These are phyloP conservation scores for Orobanche coerulescens DNA, from an alignment of 257 asterid species.

Conservation along the genomic window DNA sequence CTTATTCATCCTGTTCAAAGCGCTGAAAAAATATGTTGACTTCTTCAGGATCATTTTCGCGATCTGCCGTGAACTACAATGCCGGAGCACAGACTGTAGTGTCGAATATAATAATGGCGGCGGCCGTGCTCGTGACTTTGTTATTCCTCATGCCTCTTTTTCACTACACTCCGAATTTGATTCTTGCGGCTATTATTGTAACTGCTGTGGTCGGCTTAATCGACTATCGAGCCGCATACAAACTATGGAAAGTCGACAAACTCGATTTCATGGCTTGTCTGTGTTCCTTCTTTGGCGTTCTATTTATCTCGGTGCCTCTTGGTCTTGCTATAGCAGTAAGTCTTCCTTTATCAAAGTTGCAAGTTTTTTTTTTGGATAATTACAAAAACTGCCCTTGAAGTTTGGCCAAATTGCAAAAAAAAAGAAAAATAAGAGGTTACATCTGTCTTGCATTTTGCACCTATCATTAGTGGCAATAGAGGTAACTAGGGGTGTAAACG, in stretches of 20 bases:
- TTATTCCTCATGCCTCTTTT: conserved; percentile 88
- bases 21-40: no score
- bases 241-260: conserved; percentile 87
- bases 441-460: no score
- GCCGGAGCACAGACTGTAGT: conserved; percentile 82
- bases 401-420: not conserved
- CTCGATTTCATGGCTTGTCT: conserved; percentile 74
- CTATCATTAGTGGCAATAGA: no score
- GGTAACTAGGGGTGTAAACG: no score
- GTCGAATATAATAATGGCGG: conserved; percentile 79
- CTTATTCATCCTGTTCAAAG: no score
- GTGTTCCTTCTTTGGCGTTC: conserved; percentile 82
- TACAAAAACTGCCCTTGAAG: not conserved
- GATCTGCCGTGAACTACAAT: conserved; percentile 86
- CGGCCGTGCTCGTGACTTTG: conserved; percentile 69
- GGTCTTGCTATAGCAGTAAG: conserved; percentile 92
- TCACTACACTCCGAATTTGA: conserved; percentile 70
- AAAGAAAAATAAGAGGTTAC: not conserved
- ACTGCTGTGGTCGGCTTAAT: conserved; percentile 85
- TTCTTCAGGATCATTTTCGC: conserved; percentile 73
- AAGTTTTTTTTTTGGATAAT: not conserved
- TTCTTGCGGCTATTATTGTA: conserved; percentile 77
- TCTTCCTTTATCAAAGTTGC: not conserved
- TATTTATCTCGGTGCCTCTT: conserved; percentile 84
- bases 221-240: conserved; percentile 62